Base-by-base conservation (phyloP, 2,329 filamentous ascomycete genomes). In the Sclerotinia nivalis region DNA sequence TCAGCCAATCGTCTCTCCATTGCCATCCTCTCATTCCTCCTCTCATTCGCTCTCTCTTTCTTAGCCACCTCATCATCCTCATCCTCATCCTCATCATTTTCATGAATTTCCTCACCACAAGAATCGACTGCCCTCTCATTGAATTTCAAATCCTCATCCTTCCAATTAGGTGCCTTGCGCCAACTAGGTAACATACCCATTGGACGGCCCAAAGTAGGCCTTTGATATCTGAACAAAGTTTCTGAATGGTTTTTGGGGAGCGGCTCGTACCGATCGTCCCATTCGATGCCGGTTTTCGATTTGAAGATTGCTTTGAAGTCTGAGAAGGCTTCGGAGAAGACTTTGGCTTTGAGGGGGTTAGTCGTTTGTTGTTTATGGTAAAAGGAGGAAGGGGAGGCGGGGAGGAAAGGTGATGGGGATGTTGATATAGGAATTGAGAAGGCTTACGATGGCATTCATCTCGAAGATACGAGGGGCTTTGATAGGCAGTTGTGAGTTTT, bases 231-330 rank as follows among this genome's bases (percentile, higher is more conserved):
- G 31, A 74, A 75, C 25, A 68, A 47, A 12, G 43, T 31, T 40
- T 66, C 6, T 3, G 25, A 25, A 22, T 58, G 47, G 15, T 55
- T 18, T 58, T 68, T 28, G 4, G 43, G 62, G 18, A 69, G 56
- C 2, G 59, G 59, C 22, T 78, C 75, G 2, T 76, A 68, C 2
- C 87, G 82, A 56, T 88, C 80, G n/a, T 85, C 81, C 90, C 89
- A 92, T 1, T 81, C 76, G 13, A 88, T 80, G 0, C 86, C 86
- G 0, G 88, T 88, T 77, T 87, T 87, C 10, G 81, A 79, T 15
- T 77, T 77, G 76, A 92, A 92, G 73, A 89, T 88, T 0, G 78
- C 73, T 70, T 81, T 82, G 76, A 92, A 91, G 0, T 80, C 79
- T 0, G 73, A 72, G 70, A 87, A 82, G 37, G 88, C 86, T 2